phyloP scores from a whole-genome alignment of 352 stramenopile species.

The Thraustochytrium aureum region DNA sequence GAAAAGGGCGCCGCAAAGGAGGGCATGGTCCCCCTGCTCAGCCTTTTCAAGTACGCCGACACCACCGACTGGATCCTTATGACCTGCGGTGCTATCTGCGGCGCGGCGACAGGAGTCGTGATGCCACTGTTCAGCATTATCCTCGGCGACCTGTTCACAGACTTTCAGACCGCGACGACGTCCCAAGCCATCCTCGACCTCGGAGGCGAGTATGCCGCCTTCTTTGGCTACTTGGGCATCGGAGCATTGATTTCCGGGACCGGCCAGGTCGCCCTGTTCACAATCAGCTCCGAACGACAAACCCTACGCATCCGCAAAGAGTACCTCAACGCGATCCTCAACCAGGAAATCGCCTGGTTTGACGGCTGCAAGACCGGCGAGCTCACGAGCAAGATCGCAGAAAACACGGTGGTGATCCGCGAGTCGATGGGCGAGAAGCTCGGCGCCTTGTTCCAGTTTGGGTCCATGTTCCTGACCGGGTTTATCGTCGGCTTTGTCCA shows the following conservation, averaged over 20 bases:
- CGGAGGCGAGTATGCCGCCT: constrained; percentile 26
- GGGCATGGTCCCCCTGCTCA: too few species aligned
- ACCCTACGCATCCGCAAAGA: constrained; percentile 47
- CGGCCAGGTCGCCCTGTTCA: constrained; percentile 54
- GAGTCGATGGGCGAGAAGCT: constrained; percentile 55
- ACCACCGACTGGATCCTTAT: constrained; percentile 3
- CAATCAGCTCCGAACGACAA: constrained; percentile 40
- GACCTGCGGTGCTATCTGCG: constrained; percentile 4
- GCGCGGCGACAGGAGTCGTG: constrained; percentile 2
- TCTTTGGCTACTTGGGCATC: constrained; percentile 29
- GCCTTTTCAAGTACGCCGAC: constrained; percentile 49
- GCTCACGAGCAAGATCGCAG: constrained; percentile 48
- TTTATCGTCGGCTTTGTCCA: constrained; percentile 53
- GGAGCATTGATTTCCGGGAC: constrained; percentile 25
- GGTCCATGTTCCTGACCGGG: constrained; percentile 51
- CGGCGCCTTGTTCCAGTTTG: constrained; percentile 1
- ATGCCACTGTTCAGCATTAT: constrained; percentile 47
- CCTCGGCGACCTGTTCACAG: constrained; percentile 31
- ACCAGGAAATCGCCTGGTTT: constrained; percentile 55
- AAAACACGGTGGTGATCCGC: constrained; percentile 55
- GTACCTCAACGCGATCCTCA: constrained; percentile 53
- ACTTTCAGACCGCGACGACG: constrained; percentile 20
- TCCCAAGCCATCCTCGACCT: constrained; percentile 2
- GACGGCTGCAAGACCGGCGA: constrained; percentile 44
- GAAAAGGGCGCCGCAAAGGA: too few species aligned